These are phyloP conservation scores for Auriscalpium microsporum DNA, from an alignment of 768 basidiomycete species.

Conservation along the genomic window DNA sequence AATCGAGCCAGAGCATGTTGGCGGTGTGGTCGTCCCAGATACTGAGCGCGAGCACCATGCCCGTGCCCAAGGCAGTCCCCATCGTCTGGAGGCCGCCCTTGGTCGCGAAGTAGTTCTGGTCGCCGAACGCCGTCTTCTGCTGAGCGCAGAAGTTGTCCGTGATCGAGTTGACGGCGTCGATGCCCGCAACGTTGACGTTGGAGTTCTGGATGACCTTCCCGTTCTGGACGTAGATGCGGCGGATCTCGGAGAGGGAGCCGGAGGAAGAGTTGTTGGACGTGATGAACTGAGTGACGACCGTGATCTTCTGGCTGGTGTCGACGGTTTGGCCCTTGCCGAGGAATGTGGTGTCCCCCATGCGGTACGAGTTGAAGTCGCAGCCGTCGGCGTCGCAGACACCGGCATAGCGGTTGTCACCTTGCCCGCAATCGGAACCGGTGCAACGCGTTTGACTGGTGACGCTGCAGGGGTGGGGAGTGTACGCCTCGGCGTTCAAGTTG, in stretches of 20 bases:
- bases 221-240: constrained; percentile 45
- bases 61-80: constrained; percentile 26
- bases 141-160: constrained; percentile 36
- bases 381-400: constrained; percentile 46
- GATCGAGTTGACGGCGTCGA: constrained; percentile 35
- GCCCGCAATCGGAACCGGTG: constrained; percentile 30
- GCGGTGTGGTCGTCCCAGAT: constrained; percentile 48
- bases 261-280: constrained; percentile 34
- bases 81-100: constrained; percentile 32
- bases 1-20: constrained; percentile 54
- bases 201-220: constrained; percentile 44
- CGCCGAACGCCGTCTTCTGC: constrained; percentile 36
- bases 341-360: constrained; percentile 39
- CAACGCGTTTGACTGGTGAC: constrained; percentile 33
- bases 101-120: constrained; percentile 30
- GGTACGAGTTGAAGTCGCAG: constrained; percentile 57
- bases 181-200: constrained; percentile 34
- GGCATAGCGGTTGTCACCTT: constrained; percentile 24
- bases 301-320: constrained; percentile 42
- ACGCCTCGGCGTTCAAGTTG: constrained; percentile 41
- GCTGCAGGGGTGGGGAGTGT: constrained; percentile 44
- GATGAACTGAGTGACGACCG: constrained; percentile 49
- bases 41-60: constrained; percentile 39
- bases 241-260: constrained; percentile 43
- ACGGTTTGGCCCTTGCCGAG: constrained; percentile 38